These are phyloP conservation scores for Carpinus viminea DNA, from an alignment of 306 rosid genomes.

Conservation along the genomic window DNA sequence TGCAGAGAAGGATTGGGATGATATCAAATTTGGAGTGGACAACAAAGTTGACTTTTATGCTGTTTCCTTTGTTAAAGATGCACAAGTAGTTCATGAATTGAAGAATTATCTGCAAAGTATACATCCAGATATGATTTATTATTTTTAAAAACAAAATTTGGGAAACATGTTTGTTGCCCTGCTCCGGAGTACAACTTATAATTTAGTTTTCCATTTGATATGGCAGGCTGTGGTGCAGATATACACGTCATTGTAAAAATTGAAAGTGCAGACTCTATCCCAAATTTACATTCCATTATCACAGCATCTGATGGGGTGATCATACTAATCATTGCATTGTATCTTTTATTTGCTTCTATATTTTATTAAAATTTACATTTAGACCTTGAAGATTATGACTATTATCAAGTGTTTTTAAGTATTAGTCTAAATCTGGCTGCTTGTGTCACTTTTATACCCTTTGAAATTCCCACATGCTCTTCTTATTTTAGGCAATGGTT, in stretches of 20 bases:
- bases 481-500: slow-evolving; percentile 59
- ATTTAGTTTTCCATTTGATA: slow-evolving; percentile 23
- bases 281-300: slow-evolving; percentile 91
- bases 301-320: slow-evolving; percentile 71
- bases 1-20: slow-evolving; percentile 99
- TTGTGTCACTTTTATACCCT: background rate
- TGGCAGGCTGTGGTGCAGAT: slow-evolving; percentile 78
- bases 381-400: slow-evolving; percentile 8
- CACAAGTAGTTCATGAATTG: slow-evolving; percentile 89
- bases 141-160: background rate
- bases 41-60: slow-evolving; percentile 97
- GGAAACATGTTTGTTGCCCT: slow-evolving; percentile 9
- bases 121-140: background rate
- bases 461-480: background rate
- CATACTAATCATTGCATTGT: slow-evolving; percentile 1
- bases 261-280: slow-evolving; percentile 96
- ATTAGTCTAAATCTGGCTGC: background rate
- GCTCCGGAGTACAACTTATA: slow-evolving; percentile 11
- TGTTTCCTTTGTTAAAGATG: slow-evolving; percentile 98
- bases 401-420: background rate
- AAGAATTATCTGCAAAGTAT: slow-evolving; percentile 87
- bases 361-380: slow-evolving; percentile 8
- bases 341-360: background rate
- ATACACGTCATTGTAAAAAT: slow-evolving; percentile 92
- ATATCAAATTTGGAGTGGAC: slow-evolving; percentile 96